A percentile compares a stretch with the other conserved stretches of the same genome.
phyloP scores from a whole-genome alignment of 257 asterid species.

The Apocynum venetum region DNA sequence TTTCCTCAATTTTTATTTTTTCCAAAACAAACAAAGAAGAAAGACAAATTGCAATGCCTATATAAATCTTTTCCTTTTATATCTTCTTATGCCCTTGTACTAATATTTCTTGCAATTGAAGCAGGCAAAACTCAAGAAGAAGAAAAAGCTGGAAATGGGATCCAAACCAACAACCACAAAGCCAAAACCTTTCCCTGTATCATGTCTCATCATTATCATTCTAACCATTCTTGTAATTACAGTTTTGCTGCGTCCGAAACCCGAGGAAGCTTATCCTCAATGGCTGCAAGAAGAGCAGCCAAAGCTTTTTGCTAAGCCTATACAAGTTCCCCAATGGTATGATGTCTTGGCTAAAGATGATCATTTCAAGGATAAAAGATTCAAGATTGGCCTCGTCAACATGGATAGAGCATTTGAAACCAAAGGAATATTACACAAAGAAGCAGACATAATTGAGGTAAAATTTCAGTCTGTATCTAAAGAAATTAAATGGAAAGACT shows the following conservation, averaged over 20 bases:
- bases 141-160: slow-evolving; percentile 9
- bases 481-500: slow-evolving; percentile 25
- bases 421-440: slow-evolving; percentile 11
- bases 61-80: not conserved
- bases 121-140: not conserved
- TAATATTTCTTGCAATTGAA: not conserved
- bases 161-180: slow-evolving; percentile 5
- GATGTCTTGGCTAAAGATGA: slow-evolving; percentile 13
- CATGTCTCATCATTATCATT: not conserved
- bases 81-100: not conserved
- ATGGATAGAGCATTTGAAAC: not conserved
- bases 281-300: slow-evolving; percentile 6
- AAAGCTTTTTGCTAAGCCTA: slow-evolving; percentile 10
- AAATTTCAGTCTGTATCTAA: slow-evolving; percentile 18
- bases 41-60: too few relatives aligned
- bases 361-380: slow-evolving; percentile 4
- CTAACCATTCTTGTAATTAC: slow-evolving; percentile 17
- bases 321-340: slow-evolving; percentile 35
- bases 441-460: slow-evolving; percentile 6
- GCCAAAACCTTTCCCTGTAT: not conserved
- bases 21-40: too few relatives aligned
- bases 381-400: slow-evolving; percentile 38
- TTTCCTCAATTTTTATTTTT: not conserved
- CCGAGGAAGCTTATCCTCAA: slow-evolving; percentile 3
- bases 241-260: slow-evolving; percentile 18